Conservation (phyloP, 73 alveolate genomes). For the Urostyla sp. region DNA sequence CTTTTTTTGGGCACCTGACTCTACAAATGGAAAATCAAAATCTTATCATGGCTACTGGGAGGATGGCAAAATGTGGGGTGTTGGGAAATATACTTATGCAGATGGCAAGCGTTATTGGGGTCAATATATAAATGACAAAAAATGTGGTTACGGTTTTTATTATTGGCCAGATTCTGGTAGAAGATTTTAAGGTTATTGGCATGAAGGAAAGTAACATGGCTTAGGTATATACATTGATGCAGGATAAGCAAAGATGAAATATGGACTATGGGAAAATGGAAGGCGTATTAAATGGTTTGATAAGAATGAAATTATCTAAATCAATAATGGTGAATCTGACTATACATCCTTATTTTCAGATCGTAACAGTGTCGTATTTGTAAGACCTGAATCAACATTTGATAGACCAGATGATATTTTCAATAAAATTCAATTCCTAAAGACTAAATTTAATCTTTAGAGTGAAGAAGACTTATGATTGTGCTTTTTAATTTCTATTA, state of each 20-base stretch:
- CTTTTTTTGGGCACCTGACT: neutral
- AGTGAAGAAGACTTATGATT: no score
- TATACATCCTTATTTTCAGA: neutral
- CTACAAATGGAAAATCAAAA: no score
- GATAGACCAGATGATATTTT: slow-evolving; percentile 56
- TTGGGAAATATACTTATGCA: neutral
- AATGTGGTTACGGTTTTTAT: slow-evolving; percentile 48
- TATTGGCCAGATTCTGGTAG: slow-evolving; percentile 42
- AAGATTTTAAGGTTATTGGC: slow-evolving; percentile 52
- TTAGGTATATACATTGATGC: slow-evolving; percentile 15
- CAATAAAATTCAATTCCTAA: no score
- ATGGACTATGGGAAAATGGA: slow-evolving; percentile 52
- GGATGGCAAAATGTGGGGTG: slow-evolving; percentile 42
- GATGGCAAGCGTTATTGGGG: slow-evolving; percentile 37
- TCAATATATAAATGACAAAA: slow-evolving; percentile 17
- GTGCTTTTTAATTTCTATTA: no score
- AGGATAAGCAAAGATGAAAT: neutral
- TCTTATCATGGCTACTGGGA: slow-evolving; percentile 16
- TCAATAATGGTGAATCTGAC: neutral
- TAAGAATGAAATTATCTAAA: neutral
- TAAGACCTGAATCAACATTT: slow-evolving; percentile 15
- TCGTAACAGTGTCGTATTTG: slow-evolving; percentile 26
- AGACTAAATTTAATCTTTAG: no score
- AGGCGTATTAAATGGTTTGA: slow-evolving; percentile 33
- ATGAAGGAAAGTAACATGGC: slow-evolving; percentile 39